A percentile compares a stretch with the other conserved stretches of the same genome.
Conservation (phyloP, 1,284 basidiomycete genomes). For the Phellopilus nigrolimitatus region DNA sequence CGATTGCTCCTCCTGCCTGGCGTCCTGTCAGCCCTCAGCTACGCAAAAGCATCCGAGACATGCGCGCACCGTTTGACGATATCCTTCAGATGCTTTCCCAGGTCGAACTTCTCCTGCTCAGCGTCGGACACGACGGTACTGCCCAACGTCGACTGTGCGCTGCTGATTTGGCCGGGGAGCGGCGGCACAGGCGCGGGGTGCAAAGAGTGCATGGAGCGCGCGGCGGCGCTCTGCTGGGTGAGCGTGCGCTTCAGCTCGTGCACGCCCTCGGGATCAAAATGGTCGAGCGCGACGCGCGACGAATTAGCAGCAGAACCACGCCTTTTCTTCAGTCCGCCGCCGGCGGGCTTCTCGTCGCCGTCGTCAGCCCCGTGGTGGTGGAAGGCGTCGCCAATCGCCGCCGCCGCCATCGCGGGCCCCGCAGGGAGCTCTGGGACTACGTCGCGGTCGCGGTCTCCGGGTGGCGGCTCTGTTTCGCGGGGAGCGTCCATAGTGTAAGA, state of each 20-base stretch:
- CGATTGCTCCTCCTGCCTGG: constrained; percentile 8
- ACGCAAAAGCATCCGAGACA: neutral
- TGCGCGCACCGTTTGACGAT: constrained; percentile 5
- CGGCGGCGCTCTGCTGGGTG: constrained; percentile 14
- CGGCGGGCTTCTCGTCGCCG: neutral
- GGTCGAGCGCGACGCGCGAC: constrained; percentile 18
- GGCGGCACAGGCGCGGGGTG: neutral
- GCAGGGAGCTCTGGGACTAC: constrained; percentile 17
- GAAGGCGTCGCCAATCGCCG: constrained; percentile 11
- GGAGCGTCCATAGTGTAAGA: neutral
- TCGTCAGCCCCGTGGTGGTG: constrained; percentile 2
- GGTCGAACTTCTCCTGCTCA: constrained; percentile 15
- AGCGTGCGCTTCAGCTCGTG: constrained; percentile 16
- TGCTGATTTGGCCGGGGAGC: neutral
- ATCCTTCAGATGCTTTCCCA: constrained; percentile 12
- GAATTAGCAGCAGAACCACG: constrained; percentile 6
- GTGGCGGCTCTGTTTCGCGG: neutral
- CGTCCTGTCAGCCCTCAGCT: neutral
- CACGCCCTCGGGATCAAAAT: constrained; percentile 21
- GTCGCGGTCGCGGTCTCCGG: neutral
- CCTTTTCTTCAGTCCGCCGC: neutral
- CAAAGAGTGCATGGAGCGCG: neutral
- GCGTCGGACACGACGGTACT: constrained; percentile 6
- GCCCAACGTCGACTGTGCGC: neutral
- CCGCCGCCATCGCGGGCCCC: constrained; percentile 4